phyloP scores from a whole-genome alignment of 2,329 filamentous ascomycete genomes.

The Botrytis cinerea region DNA sequence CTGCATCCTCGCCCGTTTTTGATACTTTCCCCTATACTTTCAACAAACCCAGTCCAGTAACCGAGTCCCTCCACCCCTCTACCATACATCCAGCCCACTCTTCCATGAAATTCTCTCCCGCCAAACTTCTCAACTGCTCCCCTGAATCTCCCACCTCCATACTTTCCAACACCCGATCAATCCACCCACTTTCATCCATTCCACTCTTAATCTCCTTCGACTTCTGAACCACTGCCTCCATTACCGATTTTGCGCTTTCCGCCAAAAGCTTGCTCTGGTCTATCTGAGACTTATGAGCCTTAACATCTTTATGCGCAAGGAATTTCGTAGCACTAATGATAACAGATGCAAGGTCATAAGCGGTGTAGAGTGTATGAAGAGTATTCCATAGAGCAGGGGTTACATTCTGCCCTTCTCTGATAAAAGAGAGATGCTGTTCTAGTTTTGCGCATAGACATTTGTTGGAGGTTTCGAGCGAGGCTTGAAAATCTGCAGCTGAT shows the following conservation, averaged over 20 bases:
- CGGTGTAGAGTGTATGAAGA: slow-evolving; percentile 39
- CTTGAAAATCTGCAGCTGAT: slow-evolving; percentile 13
- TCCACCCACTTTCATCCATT: slow-evolving; percentile 42
- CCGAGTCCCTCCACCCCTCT: slow-evolving; percentile 41
- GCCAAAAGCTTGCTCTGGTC: slow-evolving; percentile 26
- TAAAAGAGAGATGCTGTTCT: slow-evolving; percentile 22
- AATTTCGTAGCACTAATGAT: slow-evolving; percentile 32
- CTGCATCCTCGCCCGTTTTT: neutral
- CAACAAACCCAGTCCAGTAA: slow-evolving; percentile 38
- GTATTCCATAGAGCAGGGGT: slow-evolving; percentile 20
- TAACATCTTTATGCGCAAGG: slow-evolving; percentile 28
- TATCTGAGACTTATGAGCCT: slow-evolving; percentile 29
- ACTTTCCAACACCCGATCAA: slow-evolving; percentile 39
- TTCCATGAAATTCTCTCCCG: slow-evolving; percentile 41
- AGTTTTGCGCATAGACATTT: slow-evolving; percentile 28
- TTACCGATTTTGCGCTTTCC: slow-evolving; percentile 26
- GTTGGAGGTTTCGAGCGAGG: slow-evolving; percentile 31
- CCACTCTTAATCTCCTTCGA: slow-evolving; percentile 35
- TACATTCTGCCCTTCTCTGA: slow-evolving; percentile 14
- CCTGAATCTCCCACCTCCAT: slow-evolving; percentile 26
- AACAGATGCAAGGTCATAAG: slow-evolving; percentile 35
- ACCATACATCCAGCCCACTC: slow-evolving; percentile 41
- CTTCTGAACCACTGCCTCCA: slow-evolving; percentile 32
- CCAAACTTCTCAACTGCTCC: slow-evolving; percentile 30
- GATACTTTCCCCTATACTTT: neutral